Evolutionary conservation across 2,329 filamentous ascomycete species (phyloP).

Genomic region (Fusarium sp.): DNA sequence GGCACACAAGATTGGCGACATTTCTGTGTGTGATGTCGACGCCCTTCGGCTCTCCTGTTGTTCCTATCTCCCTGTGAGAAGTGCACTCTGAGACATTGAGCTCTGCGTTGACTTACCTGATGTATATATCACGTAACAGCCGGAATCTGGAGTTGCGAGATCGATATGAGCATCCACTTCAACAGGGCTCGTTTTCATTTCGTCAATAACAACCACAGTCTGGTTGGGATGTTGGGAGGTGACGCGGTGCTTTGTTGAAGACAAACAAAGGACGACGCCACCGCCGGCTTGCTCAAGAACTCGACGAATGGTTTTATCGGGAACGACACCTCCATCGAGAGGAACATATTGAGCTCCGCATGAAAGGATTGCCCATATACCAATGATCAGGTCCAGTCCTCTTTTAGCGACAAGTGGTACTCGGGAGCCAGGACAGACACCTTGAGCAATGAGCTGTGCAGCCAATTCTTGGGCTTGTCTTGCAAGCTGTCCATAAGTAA

Average conservation of each 20-base stretch:
- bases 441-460: conserved; percentile 49
- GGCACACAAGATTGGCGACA: conserved; percentile 62
- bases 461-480: conserved; percentile 54
- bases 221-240: conserved; percentile 37
- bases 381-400: conserved; percentile 65
- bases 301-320: conserved; percentile 58
- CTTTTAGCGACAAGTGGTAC: conserved; percentile 65
- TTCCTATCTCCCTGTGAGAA: conserved; percentile 46
- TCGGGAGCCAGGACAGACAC: conserved; percentile 55
- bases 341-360: conserved; percentile 68
- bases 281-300: conserved; percentile 59
- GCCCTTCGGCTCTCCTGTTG: conserved; percentile 66
- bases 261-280: conserved; percentile 58
- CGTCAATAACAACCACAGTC: conserved; percentile 44
- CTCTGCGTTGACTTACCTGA: conserved; percentile 51
- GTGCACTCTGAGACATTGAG: neutral
- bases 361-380: conserved; percentile 64
- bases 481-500: conserved; percentile 59
- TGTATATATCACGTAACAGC: conserved; percentile 63
- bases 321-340: conserved; percentile 64
- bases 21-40: conserved; percentile 66
- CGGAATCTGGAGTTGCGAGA: conserved; percentile 48
- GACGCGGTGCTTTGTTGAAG: conserved; percentile 49
- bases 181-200: conserved; percentile 1
- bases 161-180: conserved; percentile 39